Percentiles rank a stretch among this genome's conserved stretches.
These are phyloP conservation scores for Colletotrichum liriopes DNA, from an alignment of 2,329 filamentous ascomycete species.

Conservation along the genomic window DNA sequence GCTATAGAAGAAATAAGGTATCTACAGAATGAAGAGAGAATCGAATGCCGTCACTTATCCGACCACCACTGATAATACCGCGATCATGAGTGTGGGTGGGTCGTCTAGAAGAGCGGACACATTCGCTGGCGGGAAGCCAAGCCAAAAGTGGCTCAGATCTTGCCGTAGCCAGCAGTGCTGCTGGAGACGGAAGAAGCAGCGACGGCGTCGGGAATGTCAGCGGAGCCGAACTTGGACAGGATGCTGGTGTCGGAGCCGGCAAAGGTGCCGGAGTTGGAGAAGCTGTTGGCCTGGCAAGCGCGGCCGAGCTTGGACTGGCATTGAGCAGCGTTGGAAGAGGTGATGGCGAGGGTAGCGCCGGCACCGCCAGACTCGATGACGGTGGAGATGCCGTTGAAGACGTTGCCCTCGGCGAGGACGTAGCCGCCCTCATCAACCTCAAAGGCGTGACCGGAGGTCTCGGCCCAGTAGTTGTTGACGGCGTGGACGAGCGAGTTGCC, in stretches of 20 bases:
- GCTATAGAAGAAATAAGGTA: constrained; percentile 3
- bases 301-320: constrained; percentile 65
- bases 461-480: constrained; percentile 75
- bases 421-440: constrained; percentile 62
- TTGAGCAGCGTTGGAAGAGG: constrained; percentile 45
- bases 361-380: constrained; percentile 52
- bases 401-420: constrained; percentile 70
- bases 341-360: constrained; percentile 32
- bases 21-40: constrained; percentile 9
- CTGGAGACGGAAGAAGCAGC: constrained; percentile 52
- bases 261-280: constrained; percentile 58
- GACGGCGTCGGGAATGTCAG: constrained; percentile 53
- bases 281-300: constrained; percentile 66
- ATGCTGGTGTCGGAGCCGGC: constrained; percentile 61
- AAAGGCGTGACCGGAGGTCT: constrained; percentile 70
- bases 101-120: neutral
- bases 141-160: constrained; percentile 50
- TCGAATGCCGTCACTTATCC: neutral
- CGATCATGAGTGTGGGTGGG: neutral
- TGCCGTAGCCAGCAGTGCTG: constrained; percentile 63
- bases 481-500: constrained; percentile 72
- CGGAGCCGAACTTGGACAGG: constrained; percentile 65
- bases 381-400: constrained; percentile 68
- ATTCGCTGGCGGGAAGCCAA: neutral
- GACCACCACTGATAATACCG: neutral